These are phyloP conservation scores for Calocera viscosa DNA, from an alignment of 768 basidiomycete genomes.

Conservation along the genomic window DNA sequence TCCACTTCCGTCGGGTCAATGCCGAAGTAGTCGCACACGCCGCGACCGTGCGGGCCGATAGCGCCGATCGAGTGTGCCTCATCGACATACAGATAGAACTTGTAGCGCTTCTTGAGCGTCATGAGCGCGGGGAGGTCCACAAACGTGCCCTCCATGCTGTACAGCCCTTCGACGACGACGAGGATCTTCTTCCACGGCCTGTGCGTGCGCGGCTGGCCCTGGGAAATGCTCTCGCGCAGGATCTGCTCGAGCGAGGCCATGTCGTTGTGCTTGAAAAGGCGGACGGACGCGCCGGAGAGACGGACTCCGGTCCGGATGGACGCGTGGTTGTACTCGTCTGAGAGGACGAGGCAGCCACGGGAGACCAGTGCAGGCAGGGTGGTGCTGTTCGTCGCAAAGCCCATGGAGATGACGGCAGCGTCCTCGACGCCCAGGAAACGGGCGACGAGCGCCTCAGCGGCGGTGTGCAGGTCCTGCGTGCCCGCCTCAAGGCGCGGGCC, in stretches of 20 bases:
- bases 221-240: slow-evolving; percentile 81
- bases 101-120: slow-evolving; percentile 86
- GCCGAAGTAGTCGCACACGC: slow-evolving; percentile 88
- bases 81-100: slow-evolving; percentile 95
- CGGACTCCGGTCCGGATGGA: slow-evolving; percentile 89
- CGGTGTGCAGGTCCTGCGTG: slow-evolving; percentile 69
- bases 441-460: slow-evolving; percentile 76
- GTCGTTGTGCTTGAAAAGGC: slow-evolving; percentile 96
- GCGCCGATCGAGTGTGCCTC: slow-evolving; percentile 98
- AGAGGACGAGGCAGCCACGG: slow-evolving; percentile 89
- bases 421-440: slow-evolving; percentile 85
- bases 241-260: slow-evolving; percentile 69
- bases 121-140: slow-evolving; percentile 71
- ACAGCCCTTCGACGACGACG: slow-evolving; percentile 86
- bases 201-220: slow-evolving; percentile 95
- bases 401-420: slow-evolving; percentile 83
- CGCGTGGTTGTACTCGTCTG: slow-evolving; percentile 93
- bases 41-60: slow-evolving; percentile 85
- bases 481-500: slow-evolving; percentile 75
- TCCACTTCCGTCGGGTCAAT: slow-evolving; percentile 72
- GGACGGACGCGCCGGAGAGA: slow-evolving; percentile 72
- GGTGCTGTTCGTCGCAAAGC: slow-evolving; percentile 91
- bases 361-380: slow-evolving; percentile 80
- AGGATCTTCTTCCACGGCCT: slow-evolving; percentile 99
- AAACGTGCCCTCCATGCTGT: slow-evolving; percentile 97